These are phyloP conservation scores for Malus hybrid DNA, from an alignment of 331 rosid genomes.

Conservation along the genomic window DNA sequence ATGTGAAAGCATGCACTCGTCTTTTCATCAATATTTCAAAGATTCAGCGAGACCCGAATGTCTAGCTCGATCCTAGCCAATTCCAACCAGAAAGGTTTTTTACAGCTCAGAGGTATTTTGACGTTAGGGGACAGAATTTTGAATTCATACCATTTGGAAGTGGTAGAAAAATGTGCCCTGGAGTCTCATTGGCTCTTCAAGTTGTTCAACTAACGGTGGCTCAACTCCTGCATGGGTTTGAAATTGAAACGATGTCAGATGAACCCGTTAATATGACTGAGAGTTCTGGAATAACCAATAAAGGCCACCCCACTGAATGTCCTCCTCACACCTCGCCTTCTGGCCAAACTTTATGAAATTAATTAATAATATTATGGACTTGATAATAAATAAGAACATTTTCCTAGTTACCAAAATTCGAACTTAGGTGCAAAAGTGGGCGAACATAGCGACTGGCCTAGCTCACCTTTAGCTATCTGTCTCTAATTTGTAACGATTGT, in stretches of 20 bases:
- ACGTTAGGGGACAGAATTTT: slow-evolving; percentile 4
- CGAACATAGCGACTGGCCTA: no score
- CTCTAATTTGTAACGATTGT: no score
- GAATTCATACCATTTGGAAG: slow-evolving; percentile 32
- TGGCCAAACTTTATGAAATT: background rate
- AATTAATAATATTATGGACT: no score
- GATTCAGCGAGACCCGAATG: slow-evolving; percentile 29
- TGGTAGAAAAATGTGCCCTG: slow-evolving; percentile 44
- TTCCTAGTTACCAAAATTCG: no score
- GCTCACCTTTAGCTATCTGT: no score
- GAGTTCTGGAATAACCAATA: slow-evolving; percentile 20
- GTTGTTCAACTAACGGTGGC: slow-evolving; percentile 20
- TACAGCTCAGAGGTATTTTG: background rate
- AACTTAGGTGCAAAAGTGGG: no score
- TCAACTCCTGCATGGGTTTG: slow-evolving; percentile 32
- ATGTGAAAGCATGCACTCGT: slow-evolving; percentile 11
- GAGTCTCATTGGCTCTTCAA: slow-evolving; percentile 4
- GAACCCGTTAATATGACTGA: slow-evolving; percentile 32
- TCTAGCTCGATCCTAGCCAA: slow-evolving; percentile 27
- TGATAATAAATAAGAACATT: no score
- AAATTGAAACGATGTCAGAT: slow-evolving; percentile 12
- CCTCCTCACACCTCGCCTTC: slow-evolving; percentile 19
- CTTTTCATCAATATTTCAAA: slow-evolving; percentile 21
- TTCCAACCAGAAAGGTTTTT: slow-evolving; percentile 7
- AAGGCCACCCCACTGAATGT: slow-evolving; percentile 26